Conservation (phyloP, 768 basidiomycete genomes). For the Cystofilobasidium bisporidii region DNA sequence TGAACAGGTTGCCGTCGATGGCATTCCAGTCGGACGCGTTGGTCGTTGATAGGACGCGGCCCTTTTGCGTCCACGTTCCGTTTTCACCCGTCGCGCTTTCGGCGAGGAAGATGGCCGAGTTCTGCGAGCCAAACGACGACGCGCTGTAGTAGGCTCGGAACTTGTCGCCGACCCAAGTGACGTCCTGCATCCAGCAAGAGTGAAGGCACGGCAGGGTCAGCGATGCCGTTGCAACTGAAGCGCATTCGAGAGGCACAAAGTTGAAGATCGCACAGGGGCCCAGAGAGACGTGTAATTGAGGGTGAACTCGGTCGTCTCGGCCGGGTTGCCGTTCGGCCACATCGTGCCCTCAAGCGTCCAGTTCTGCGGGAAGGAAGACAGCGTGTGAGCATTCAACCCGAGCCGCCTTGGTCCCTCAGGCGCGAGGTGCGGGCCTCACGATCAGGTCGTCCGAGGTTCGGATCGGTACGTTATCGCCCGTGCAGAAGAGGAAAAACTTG, state of each 20-base stretch:
- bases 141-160: slow-evolving; percentile 49
- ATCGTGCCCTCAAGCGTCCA: slow-evolving; percentile 13
- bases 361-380: not conserved
- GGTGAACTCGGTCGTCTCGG: slow-evolving; percentile 6
- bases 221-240: too few relatives aligned
- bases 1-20: slow-evolving; percentile 36
- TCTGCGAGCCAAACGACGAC: slow-evolving; percentile 50
- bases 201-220: slow-evolving; percentile 23
- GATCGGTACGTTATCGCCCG: slow-evolving; percentile 5
- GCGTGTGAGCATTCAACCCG: too few relatives aligned
- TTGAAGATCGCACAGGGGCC: not conserved
- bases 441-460: slow-evolving; percentile 5
- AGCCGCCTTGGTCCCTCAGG: too few relatives aligned
- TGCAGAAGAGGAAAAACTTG: not conserved
- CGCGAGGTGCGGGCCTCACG: not conserved
- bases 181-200: slow-evolving; percentile 44
- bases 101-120: slow-evolving; percentile 51
- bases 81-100: slow-evolving; percentile 46
- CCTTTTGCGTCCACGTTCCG: slow-evolving; percentile 44
- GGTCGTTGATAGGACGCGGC: slow-evolving; percentile 46
- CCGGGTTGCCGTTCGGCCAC: slow-evolving; percentile 7
- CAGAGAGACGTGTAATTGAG: slow-evolving; percentile 6
- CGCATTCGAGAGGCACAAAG: too few relatives aligned
- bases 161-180: slow-evolving; percentile 33
- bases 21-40: slow-evolving; percentile 39